Percentiles rank a stretch among this genome's conserved stretches.
Conservation (phyloP, 2,329 filamentous ascomycete species). For the Tolypocladium tropicale region DNA sequence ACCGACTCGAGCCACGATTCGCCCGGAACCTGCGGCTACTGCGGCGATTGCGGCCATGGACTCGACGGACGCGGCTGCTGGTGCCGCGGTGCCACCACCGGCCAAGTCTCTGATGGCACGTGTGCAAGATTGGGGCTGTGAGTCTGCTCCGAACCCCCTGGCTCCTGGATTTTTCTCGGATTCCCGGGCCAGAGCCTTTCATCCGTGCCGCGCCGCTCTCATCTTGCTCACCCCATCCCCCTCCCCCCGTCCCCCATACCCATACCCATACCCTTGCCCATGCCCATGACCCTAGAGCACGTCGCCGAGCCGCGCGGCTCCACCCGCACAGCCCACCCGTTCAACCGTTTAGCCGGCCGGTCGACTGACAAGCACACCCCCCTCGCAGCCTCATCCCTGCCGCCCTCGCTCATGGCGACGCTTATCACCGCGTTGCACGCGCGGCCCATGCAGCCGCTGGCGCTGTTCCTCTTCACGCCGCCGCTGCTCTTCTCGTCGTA, state of each 20-base stretch:
- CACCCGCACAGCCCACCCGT: background rate
- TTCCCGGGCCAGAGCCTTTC: background rate
- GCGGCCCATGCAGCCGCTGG: conserved; percentile 39
- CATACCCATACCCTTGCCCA: too few species aligned
- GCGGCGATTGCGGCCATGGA: background rate
- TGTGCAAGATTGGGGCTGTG: conserved; percentile 40
- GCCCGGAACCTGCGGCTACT: too few species aligned
- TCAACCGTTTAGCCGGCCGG: background rate
- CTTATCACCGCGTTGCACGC: conserved; percentile 46
- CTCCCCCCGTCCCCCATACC: background rate
- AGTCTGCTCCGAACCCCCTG: conserved; percentile 14
- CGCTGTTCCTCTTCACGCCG: conserved; percentile 41
- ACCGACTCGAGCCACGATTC: background rate
- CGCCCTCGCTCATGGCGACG: conserved; percentile 44
- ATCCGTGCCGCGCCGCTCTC: background rate
- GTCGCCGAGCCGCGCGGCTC: background rate
- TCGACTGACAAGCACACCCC: background rate
- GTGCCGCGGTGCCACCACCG: conserved; percentile 8
- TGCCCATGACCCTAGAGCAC: background rate
- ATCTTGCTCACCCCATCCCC: background rate
- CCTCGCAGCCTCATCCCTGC: conserved; percentile 38
- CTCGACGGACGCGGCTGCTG: background rate
- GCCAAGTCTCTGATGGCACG: conserved; percentile 21
- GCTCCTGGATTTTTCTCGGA: too few species aligned
- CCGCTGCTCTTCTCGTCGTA: conserved; percentile 47